Base-by-base conservation (phyloP, 169 alveolate genomes). In the Plasmodium fragile region DNA sequence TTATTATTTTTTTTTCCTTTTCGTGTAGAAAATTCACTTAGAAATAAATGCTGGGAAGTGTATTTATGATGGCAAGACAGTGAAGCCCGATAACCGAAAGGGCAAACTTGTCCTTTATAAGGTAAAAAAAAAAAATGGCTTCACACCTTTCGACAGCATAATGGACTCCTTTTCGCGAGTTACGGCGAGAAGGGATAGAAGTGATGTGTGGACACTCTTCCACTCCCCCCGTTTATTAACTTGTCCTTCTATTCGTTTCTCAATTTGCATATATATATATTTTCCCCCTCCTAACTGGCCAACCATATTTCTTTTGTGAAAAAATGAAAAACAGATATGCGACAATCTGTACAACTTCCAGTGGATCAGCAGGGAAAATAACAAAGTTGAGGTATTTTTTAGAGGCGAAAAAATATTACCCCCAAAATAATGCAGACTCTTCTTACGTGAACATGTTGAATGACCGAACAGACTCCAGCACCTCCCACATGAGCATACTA, bases 1-100 rank as follows among this genome's bases (percentile, higher is more conserved):
- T 65, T 7, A 65, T n/a, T 65, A 0, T 4, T 41, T 39, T 49
- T 59, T 28, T 18, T 10, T n/a, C 11, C 36, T 30, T 8, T 32
- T 7, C 78, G 70, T 80, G 80, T 69, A 90, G 94, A 90, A 90
- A 45, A 18, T 90, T 32, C 83, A 75, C 83, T 28, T 90, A n/a
- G 92, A 90, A 69, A 80, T 90, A 52, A 90, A 90, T 80, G 94
- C 94, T 1, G 94, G 94, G 41, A 90, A 90, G 49, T 90, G 94
- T 36, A 90, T 90, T 28, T 90, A 90, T 43, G 94, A 90, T 69
- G 94, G 94, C 36, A 90, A 90, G 30, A 70, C 49, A 7, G 90
- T 90, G 13, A 90, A 90, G 73, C 94, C 94, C 0, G 94, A 90
- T 81, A 90, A 65, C 13, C 71, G 94, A 25, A 90, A 81, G 65